These are phyloP conservation scores for Claviceps sp. DNA, from an alignment of 2,329 filamentous ascomycete species.

Conservation along the genomic window DNA sequence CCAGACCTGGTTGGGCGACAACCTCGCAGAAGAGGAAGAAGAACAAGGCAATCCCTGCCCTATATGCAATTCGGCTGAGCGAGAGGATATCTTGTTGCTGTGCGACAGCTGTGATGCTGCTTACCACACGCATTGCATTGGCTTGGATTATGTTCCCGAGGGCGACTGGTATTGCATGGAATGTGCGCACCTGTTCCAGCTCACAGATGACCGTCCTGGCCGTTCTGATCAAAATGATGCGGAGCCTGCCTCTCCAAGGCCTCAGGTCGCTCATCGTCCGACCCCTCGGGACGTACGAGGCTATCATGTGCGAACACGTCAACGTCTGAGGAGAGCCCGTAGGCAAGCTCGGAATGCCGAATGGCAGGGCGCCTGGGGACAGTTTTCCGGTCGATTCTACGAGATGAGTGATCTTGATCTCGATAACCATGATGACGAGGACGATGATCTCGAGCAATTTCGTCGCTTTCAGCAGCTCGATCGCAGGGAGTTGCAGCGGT, in stretches of 20 bases:
- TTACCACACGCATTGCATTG: constrained; percentile 87
- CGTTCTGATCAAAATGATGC: constrained; percentile 18
- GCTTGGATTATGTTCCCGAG: constrained; percentile 60
- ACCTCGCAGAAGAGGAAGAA: constrained; percentile 53
- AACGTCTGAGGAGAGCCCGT: constrained; percentile 41
- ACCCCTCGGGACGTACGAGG: constrained; percentile 20
- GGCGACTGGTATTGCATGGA: constrained; percentile 87
- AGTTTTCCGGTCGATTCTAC: constrained; percentile 46
- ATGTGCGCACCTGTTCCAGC: constrained; percentile 45
- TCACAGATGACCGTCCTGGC: constrained; percentile 18
- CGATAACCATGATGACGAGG: constrained; percentile 37
- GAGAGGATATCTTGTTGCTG: constrained; percentile 73
- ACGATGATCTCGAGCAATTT: constrained; percentile 55
- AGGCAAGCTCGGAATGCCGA: constrained; percentile 59
- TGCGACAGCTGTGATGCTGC: constrained; percentile 85
- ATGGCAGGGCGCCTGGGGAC: constrained; percentile 78
- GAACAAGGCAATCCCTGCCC: constrained; percentile 63
- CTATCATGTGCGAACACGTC: constrained; percentile 38
- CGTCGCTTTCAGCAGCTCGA: constrained; percentile 40
- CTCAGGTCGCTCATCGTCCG: constrained; percentile 18
- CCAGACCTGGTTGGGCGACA: constrained; percentile 57
- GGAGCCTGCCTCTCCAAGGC: constrained; percentile 19
- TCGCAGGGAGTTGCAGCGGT: constrained; percentile 53
- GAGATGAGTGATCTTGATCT: constrained; percentile 37
- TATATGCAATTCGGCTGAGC: constrained; percentile 67